Evolutionary conservation across 129 eudicot genomes (phyloP), one percentile per base, ranked within the genome.

Genomic region (Solidago caesia): DNA sequence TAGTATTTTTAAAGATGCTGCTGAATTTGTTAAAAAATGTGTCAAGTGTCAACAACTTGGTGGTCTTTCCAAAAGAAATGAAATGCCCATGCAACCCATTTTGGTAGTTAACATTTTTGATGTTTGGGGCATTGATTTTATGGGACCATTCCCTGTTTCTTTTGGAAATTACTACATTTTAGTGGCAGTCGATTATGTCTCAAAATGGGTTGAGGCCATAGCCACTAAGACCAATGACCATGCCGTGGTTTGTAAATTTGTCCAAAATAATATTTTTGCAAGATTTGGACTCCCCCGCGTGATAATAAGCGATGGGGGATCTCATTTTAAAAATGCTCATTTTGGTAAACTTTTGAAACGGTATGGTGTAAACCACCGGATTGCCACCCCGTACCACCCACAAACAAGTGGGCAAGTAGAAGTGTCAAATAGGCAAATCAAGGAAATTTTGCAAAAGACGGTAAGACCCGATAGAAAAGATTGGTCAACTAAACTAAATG

Each of bases 121-220:
- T 5, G 55, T 67, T 5, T 67, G 72, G 72, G 72, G 53, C 5
- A 65, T 65, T 12, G 49, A 65, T 12, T 67, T 45, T 13, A 67
- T 67, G 56, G 51, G 72, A 3, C 56, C 56, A 1, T 67, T 67
- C 7, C 21, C 70, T 25, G 11, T 25, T 12, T 42, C 26, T 4
- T 65, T 33, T 42, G 49, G 70, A 0, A 33, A 33, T 65, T 8
- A 33, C 33, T 39, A 65, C 13, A 64, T 64, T 42, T 15, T 64
- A 7, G 49, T 65, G 10, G 49, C 3, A 1, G 49, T 39, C 1
- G 70, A 65, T 41, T 65, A 39, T n/a, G 71, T 66, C 1, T 66
- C 71, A 9, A 66, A 66, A 6, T 66, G 71, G 71, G 49, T 66
- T 14, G 51, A 65, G 33, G 70, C 25, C 14, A 47, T 9, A 13